Base-by-base conservation (phyloP, 2,329 filamentous ascomycete genomes). In the Ophiostoma angusticollis region DNA sequence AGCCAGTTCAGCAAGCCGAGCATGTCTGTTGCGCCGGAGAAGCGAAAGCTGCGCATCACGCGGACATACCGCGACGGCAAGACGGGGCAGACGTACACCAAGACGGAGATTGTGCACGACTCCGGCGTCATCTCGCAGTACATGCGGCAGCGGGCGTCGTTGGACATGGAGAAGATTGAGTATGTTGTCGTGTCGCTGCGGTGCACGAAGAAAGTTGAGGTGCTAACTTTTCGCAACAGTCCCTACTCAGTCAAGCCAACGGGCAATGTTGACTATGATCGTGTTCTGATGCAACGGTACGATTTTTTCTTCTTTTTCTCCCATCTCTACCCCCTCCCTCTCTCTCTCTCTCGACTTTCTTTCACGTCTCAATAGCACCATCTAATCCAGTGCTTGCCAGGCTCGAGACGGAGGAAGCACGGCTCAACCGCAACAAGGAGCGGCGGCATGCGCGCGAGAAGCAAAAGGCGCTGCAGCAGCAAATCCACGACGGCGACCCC, bases 391-490 rank as follows among this genome's bases (percentile, higher is more conserved):
- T 17, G 23, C 12, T 13, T 11, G 3, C 4, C 31, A 46, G 46
- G 17, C 47, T 47, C 27, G 45, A 47, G 22, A 72, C 73, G 49
- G 89, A 96, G 58, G 72, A 93, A 39, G 77, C 77, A 37, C 81
- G 91, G 48, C 74, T 98, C 23, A 74, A 91, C 54, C 83, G 87
- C 53, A 98, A 96, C 65, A 85, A 85, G 50, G 87, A 93, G 47
- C 80, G 89, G 47, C 77, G 87, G 46, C 78, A 89, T 53, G 84
- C 84, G 44, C 85, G 89, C 52, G 89, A 96, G 56, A 87, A 89
- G 54, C 82, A 85, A 52, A 95, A 93, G 59, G 78, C 45, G 75
- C 60, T 73, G 37, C 67, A 70, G 47, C 68, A 70, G 48, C 57
- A 57, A 35, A 53, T 51, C 34, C 58, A 54, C 43, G 49, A 54